Evolutionary conservation across 345 rosid genomes (phyloP).

Genomic region (Acer yangbiense): DNA sequence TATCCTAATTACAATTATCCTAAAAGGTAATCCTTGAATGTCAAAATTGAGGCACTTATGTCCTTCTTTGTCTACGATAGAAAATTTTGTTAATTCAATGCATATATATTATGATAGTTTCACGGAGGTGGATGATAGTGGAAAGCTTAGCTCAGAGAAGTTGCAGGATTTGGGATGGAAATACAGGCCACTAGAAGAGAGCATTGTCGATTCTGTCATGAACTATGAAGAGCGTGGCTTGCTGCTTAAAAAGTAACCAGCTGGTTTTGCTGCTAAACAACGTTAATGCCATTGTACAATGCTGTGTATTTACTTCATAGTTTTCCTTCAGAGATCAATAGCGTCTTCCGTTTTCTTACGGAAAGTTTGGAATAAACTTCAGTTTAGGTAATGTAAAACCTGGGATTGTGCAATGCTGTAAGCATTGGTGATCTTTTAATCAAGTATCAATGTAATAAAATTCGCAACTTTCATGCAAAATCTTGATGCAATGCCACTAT

Average conservation of each 20-base stretch:
- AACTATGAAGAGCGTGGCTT: slow-evolving; percentile 33
- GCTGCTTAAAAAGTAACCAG: not conserved
- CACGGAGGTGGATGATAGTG: slow-evolving; percentile 27
- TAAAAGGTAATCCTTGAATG: slow-evolving; percentile 38
- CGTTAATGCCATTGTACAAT: not conserved
- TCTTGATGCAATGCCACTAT: not conserved
- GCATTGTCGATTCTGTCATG: slow-evolving; percentile 51
- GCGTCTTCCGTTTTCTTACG: not conserved
- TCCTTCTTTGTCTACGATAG: not conserved
- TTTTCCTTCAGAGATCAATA: not conserved
- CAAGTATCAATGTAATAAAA: not conserved
- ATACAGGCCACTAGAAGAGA: slow-evolving; percentile 56
- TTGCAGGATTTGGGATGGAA: slow-evolving; percentile 61
- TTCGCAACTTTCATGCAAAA: not conserved
- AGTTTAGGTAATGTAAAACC: not conserved
- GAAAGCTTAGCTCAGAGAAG: slow-evolving; percentile 40
- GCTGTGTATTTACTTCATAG: not conserved
- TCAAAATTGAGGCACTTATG: not conserved
- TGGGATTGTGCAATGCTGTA: not conserved
- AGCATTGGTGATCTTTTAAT: not conserved
- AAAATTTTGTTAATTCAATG: no score
- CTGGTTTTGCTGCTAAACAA: not conserved
- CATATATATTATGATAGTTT: slow-evolving; percentile 30
- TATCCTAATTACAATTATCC: slow-evolving; percentile 60
- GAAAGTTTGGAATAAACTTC: not conserved